Conservation (phyloP, 2,329 filamentous ascomycete species). For the Diaporthe citri region DNA sequence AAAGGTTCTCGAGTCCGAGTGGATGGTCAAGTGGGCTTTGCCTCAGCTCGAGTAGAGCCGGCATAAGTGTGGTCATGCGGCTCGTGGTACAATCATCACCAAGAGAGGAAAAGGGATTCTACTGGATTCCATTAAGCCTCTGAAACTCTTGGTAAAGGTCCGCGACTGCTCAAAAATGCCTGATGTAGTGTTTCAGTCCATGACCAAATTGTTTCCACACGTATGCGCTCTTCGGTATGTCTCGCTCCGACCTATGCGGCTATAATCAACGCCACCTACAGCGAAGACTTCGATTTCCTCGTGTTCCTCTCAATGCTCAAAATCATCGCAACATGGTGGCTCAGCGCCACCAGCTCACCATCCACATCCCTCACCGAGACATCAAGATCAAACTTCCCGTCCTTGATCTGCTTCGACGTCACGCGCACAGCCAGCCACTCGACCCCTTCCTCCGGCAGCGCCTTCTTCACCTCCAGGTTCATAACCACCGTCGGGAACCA, state of each 20-base stretch:
- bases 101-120: too few species aligned
- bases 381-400: constrained; percentile 82
- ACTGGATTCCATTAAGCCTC: too few species aligned
- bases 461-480: constrained; percentile 83
- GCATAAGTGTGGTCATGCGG: background rate
- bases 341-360: constrained; percentile 76
- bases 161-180: too few species aligned
- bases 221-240: too few species aligned
- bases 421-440: constrained; percentile 80
- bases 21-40: constrained; percentile 52
- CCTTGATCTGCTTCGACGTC: constrained; percentile 74
- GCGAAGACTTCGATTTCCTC: constrained; percentile 36
- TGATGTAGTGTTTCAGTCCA: too few species aligned
- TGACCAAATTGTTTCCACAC: too few species aligned
- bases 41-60: constrained; percentile 39
- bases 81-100: too few species aligned
- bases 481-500: constrained; percentile 85
- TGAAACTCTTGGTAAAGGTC: too few species aligned
- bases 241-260: too few species aligned
- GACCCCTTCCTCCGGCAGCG: constrained; percentile 74
- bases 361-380: constrained; percentile 73
- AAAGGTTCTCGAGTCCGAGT: constrained; percentile 49
- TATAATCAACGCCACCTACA: background rate
- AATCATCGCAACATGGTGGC: constrained; percentile 76
- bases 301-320: constrained; percentile 73